Evolutionary conservation across 306 rosid genomes (phyloP), one percentile per base, ranked within the genome.

Genomic region (Prunus campanulata): DNA sequence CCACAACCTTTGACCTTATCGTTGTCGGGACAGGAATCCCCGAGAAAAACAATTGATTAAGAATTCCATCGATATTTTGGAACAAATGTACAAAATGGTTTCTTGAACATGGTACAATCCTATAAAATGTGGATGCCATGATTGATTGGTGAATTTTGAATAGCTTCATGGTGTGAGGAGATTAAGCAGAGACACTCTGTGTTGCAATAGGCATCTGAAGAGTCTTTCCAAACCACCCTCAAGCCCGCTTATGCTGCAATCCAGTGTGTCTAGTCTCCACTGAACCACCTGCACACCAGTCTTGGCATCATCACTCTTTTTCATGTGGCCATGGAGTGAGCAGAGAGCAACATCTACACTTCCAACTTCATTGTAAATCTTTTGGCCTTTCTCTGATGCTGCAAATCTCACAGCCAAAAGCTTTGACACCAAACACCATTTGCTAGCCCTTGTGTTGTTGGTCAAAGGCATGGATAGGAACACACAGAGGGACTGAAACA

Each of bases 131-230:
- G 69, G 66, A 74, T 60, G 24, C 70, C 79, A 74, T 67, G 75
- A 47, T 19, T 73, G 39, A 10, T 5, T 63, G 0, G 20, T 66
- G 62, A 42, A 61, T 27, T 62, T 51, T 63, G 32, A 7, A 18
- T n/a, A 74, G 47, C 3, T 32, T 81, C 78, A 90, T 63, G 89
- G 85, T 42, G 87, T 74, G 4, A 87, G 79, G 81, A 94, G 84
- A 74, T 92, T 92, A 27, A 95, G 81, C 49, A 89, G 87, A 11
- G 82, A 86, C 77, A 95, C 98, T 85, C 96, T 92, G 49, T 92
- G 84, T 79, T 88, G 86, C 3, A 90, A 87, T 62, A 90, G 66
- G 81, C 93, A 82, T 83, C 90, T 89, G 75, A 87, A 88, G n/a
- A 90, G 56, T 79, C 79, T 77, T 55, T 86, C 91, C 71, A 90